Percentiles rank a stretch among this genome's conserved stretches.
phyloP scores from a whole-genome alignment of 2,329 filamentous ascomycete genomes.

The Ophiostoma tasmaniense region DNA sequence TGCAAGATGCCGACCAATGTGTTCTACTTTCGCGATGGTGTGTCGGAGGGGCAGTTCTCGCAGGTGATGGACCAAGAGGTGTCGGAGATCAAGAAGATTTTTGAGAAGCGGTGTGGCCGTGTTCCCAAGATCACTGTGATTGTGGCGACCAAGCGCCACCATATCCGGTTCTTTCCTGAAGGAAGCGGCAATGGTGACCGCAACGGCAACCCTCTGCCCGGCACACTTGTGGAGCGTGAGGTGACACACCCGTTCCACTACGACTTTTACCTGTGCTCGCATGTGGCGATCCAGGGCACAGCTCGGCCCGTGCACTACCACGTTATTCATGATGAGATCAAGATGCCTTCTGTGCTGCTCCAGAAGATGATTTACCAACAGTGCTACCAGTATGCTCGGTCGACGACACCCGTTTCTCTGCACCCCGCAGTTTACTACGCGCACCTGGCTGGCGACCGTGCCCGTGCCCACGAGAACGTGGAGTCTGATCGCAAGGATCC shows the following conservation, averaged over 20 bases:
- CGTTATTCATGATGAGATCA: slow-evolving; percentile 74
- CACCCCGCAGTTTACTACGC: slow-evolving; percentile 93
- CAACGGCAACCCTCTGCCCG: slow-evolving; percentile 71
- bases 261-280: slow-evolving; percentile 65
- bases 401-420: slow-evolving; percentile 83
- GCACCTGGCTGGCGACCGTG: slow-evolving; percentile 76
- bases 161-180: slow-evolving; percentile 83
- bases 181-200: slow-evolving; percentile 43
- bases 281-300: slow-evolving; percentile 81
- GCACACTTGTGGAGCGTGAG: slow-evolving; percentile 78
- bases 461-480: slow-evolving; percentile 60
- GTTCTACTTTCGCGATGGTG: slow-evolving; percentile 89
- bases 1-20: slow-evolving; percentile 61
- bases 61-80: slow-evolving; percentile 77
- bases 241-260: slow-evolving; percentile 87
- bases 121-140: slow-evolving; percentile 70
- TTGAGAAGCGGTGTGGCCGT: slow-evolving; percentile 32
- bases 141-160: slow-evolving; percentile 87
- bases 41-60: slow-evolving; percentile 76
- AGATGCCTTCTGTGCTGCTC: slow-evolving; percentile 57
- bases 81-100: slow-evolving; percentile 53
- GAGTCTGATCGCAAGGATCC: slow-evolving; percentile 37
- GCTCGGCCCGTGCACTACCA: slow-evolving; percentile 89
- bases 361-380: slow-evolving; percentile 91
- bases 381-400: slow-evolving; percentile 85